These are phyloP conservation scores for Colletotrichum simmondsii DNA, from an alignment of 2,329 filamentous ascomycete genomes.

Conservation along the genomic window DNA sequence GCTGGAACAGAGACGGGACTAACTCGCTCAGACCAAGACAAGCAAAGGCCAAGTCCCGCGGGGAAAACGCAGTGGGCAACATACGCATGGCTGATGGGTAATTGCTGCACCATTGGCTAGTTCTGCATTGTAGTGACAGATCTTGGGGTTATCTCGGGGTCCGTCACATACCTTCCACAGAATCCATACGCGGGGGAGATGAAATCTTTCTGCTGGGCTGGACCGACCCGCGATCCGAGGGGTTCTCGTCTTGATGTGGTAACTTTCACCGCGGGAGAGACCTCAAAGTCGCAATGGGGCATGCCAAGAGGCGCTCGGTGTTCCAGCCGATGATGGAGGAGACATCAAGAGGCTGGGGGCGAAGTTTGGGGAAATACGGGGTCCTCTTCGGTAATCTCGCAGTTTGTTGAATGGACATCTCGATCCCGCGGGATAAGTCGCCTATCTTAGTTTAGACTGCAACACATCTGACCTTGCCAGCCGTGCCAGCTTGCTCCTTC, in stretches of 20 bases:
- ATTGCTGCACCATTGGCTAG: background rate
- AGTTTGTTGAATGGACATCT: background rate
- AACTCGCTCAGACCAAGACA: background rate
- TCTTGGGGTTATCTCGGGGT: conserved; percentile 24
- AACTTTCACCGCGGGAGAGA: conserved; percentile 9
- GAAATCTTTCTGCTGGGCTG: background rate
- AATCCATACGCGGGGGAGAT: background rate
- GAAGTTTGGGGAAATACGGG: conserved; percentile 6
- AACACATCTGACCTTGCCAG: too few species aligned
- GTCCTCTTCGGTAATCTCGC: background rate
- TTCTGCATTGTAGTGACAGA: background rate
- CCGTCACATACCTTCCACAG: background rate
- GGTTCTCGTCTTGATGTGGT: background rate
- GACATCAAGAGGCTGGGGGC: conserved; percentile 5
- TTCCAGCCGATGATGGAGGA: conserved; percentile 17
- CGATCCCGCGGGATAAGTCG: conserved; percentile 24
- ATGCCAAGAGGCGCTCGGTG: background rate
- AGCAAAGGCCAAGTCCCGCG: background rate
- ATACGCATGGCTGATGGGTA: background rate
- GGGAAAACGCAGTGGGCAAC: background rate
- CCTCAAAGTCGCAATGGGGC: background rate
- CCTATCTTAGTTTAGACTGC: conserved; percentile 9
- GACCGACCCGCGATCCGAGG: background rate
- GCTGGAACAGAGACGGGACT: background rate
- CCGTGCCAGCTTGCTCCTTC: background rate